Evolutionary conservation across 345 rosid genomes (phyloP).

Genomic region (Citrus australasica): DNA sequence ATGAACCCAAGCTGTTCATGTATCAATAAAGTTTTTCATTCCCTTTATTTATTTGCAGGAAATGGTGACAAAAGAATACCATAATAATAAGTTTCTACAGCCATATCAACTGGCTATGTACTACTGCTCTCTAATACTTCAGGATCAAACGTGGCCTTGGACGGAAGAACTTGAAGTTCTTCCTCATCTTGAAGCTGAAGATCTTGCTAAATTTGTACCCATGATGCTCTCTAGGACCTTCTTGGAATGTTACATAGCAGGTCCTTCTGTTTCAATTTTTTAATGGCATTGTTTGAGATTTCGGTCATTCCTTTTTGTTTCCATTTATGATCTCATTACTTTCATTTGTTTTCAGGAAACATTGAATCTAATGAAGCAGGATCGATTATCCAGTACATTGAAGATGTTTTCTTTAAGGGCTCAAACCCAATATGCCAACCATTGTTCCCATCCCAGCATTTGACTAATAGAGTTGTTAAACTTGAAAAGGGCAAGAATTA

Average conservation of each 20-base stretch:
- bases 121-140: slow-evolving; percentile 66
- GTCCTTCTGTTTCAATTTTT: slow-evolving; percentile 27
- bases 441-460: slow-evolving; percentile 72
- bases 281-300: neutral
- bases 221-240: slow-evolving; percentile 72
- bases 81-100: slow-evolving; percentile 75
- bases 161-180: slow-evolving; percentile 70
- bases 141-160: slow-evolving; percentile 74
- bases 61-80: slow-evolving; percentile 63
- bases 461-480: slow-evolving; percentile 73
- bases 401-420: slow-evolving; percentile 55
- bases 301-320: neutral
- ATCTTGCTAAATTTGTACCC: slow-evolving; percentile 71
- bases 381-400: slow-evolving; percentile 59
- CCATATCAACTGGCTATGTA: slow-evolving; percentile 84
- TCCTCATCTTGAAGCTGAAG: slow-evolving; percentile 53
- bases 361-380: slow-evolving; percentile 65
- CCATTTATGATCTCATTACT: slow-evolving; percentile 12
- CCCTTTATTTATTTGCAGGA: slow-evolving; percentile 42
- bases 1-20: neutral
- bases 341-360: slow-evolving; percentile 51
- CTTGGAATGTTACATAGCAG: slow-evolving; percentile 79
- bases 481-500: slow-evolving; percentile 61
- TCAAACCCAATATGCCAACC: slow-evolving; percentile 66
- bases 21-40: neutral